Evolutionary conservation across 1,284 basidiomycete genomes (phyloP).

Genomic region (Xerocomus amazonicus): DNA sequence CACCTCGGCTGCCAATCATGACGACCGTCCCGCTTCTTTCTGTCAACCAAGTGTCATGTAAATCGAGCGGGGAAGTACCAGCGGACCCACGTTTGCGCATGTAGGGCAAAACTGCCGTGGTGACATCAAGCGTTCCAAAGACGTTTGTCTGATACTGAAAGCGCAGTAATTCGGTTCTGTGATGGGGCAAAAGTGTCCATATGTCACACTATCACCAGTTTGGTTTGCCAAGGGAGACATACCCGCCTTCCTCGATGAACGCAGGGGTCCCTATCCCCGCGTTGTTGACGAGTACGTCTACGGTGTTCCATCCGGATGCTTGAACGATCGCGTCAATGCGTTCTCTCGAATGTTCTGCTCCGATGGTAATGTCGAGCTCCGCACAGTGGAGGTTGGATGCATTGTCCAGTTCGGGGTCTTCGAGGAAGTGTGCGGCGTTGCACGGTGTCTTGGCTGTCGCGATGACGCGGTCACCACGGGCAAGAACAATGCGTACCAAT

Average conservation of each 20-base stretch:
- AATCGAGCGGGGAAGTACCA: neutral
- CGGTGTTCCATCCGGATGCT: constrained; percentile 41
- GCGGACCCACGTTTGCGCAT: constrained; percentile 38
- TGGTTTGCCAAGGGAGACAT: constrained; percentile 10
- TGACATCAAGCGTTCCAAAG: constrained; percentile 49
- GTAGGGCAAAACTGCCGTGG: constrained; percentile 45
- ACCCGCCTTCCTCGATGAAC: constrained; percentile 48
- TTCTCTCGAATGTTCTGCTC: constrained; percentile 35
- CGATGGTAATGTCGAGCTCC: constrained; percentile 44
- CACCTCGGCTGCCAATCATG: constrained; percentile 48
- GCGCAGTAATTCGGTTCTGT: constrained; percentile 34
- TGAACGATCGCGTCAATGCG: constrained; percentile 38
- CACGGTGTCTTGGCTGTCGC: constrained; percentile 32
- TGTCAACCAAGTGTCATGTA: neutral
- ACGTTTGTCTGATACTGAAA: constrained; percentile 47
- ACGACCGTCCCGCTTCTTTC: constrained; percentile 39
- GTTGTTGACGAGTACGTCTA: constrained; percentile 55
- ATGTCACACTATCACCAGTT: neutral
- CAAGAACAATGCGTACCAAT: constrained; percentile 44
- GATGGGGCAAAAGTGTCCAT: neutral
- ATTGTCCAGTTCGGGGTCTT: constrained; percentile 6
- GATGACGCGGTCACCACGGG: constrained; percentile 49
- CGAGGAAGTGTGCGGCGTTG: constrained; percentile 14
- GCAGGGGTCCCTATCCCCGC: constrained; percentile 42
- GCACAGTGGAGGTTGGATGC: constrained; percentile 33